phyloP scores from a whole-genome alignment of 2,329 filamentous ascomycete genomes.

The Talaromyces funiculosus region DNA sequence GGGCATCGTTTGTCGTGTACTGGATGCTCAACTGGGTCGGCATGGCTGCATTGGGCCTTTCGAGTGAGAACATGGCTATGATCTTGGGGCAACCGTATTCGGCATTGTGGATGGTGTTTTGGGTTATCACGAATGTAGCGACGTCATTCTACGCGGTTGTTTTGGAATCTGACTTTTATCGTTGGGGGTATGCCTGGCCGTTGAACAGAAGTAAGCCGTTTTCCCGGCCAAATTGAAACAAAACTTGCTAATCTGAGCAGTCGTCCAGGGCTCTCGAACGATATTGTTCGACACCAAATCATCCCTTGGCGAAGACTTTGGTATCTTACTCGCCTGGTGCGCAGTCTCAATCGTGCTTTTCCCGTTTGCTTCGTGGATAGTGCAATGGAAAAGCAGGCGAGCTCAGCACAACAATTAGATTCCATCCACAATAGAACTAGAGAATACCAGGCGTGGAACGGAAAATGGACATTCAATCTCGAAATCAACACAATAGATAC shows the following conservation, averaged over 20 bases:
- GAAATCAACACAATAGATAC: background rate
- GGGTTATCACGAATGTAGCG: constrained; percentile 61
- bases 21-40: constrained; percentile 60
- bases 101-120: constrained; percentile 60
- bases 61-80: constrained; percentile 62
- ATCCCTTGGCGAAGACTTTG: constrained; percentile 56
- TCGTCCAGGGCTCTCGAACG: constrained; percentile 56
- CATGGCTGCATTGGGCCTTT: constrained; percentile 58
- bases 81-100: constrained; percentile 57
- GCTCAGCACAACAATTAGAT: background rate
- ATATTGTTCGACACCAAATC: constrained; percentile 57
- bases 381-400: constrained; percentile 33
- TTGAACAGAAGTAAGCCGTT: constrained; percentile 49
- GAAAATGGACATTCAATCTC: constrained; percentile 3
- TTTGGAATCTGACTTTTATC: constrained; percentile 54
- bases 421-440: background rate
- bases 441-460: background rate
- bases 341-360: constrained; percentile 51
- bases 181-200: constrained; percentile 60
- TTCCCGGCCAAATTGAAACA: background rate
- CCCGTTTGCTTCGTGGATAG: constrained; percentile 43
- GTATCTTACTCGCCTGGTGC: constrained; percentile 48
- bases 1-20: constrained; percentile 56
- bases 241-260: constrained; percentile 18
- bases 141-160: constrained; percentile 57